A percentile compares a stretch with the other conserved stretches of the same genome.
These are phyloP conservation scores for Tolypocladium cylindrosporum DNA, from an alignment of 2,329 filamentous ascomycete species.

Conservation along the genomic window DNA sequence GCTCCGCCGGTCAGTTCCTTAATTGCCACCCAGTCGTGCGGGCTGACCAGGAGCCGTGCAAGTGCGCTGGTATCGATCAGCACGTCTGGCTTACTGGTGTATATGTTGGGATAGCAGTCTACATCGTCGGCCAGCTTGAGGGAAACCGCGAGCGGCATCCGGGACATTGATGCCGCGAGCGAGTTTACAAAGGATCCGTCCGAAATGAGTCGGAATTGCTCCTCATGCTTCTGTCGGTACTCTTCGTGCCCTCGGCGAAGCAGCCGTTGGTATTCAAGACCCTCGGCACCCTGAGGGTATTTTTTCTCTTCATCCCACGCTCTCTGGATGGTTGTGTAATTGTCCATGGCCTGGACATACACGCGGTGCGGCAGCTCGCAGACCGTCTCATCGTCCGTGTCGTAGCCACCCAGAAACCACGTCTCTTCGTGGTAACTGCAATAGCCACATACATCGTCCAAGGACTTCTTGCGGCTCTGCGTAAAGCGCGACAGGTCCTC, in stretches of 20 bases:
- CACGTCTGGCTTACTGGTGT: background rate
- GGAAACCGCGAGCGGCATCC: background rate
- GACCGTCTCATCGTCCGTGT: too few relatives aligned
- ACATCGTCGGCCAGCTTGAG: background rate
- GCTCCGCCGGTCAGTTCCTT: background rate
- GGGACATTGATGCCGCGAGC: background rate
- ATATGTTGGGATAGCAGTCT: background rate
- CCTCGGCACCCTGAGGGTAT: background rate
- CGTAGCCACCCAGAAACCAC: too few relatives aligned
- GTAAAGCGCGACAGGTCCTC: background rate
- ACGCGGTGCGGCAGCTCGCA: too few relatives aligned
- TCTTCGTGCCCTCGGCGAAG: background rate
- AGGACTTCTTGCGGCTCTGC: background rate
- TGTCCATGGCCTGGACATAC: background rate
- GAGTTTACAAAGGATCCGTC: background rate
- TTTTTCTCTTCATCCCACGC: background rate
- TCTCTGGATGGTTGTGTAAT: background rate
- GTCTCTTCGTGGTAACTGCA: too few relatives aligned
- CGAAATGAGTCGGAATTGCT: background rate
- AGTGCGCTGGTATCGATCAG: background rate
- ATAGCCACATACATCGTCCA: background rate
- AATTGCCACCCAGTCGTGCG: background rate
- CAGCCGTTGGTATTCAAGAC: background rate
- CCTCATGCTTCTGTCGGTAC: background rate
- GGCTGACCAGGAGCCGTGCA: background rate